A percentile compares a stretch with the other conserved stretches of the same genome.
These are phyloP conservation scores for Sicyos edulis DNA, from an alignment of 306 rosid species.

Conservation along the genomic window DNA sequence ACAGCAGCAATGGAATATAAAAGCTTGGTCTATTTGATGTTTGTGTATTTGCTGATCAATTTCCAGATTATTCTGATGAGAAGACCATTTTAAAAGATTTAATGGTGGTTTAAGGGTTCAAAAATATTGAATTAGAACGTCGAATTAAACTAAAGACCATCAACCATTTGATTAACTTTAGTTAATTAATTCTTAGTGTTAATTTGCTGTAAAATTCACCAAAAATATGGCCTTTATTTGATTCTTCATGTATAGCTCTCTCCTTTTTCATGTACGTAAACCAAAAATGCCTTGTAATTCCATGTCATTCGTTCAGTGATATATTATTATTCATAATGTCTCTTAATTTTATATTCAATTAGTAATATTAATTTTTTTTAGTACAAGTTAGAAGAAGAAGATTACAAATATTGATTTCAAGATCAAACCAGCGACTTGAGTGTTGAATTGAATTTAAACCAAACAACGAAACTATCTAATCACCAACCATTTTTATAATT, in stretches of 20 bases:
- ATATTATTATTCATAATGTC: background rate
- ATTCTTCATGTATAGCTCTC: constrained; percentile 5
- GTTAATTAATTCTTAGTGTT: no score
- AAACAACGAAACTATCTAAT: no score
- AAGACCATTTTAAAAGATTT: constrained; percentile 4
- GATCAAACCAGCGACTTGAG: no score
- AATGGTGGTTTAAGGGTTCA: background rate
- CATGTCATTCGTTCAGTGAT: background rate
- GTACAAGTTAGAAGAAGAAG: no score
- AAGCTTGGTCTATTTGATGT: constrained; percentile 46
- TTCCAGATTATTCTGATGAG: constrained; percentile 1
- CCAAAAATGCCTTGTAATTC: constrained; percentile 11
- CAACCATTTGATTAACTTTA: no score
- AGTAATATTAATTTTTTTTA: background rate
- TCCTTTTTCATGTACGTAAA: background rate
- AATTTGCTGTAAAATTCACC: no score
- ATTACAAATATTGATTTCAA: no score
- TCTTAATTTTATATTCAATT: background rate
- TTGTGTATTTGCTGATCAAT: constrained; percentile 44
- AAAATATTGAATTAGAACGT: no score
- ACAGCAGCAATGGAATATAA: constrained; percentile 39
- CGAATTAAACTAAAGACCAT: no score
- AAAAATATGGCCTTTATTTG: no score
- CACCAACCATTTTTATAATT: no score
- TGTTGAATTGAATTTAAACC: no score